Conservation (phyloP, 805 yeast genomes). For the Starmerella floricola region DNA sequence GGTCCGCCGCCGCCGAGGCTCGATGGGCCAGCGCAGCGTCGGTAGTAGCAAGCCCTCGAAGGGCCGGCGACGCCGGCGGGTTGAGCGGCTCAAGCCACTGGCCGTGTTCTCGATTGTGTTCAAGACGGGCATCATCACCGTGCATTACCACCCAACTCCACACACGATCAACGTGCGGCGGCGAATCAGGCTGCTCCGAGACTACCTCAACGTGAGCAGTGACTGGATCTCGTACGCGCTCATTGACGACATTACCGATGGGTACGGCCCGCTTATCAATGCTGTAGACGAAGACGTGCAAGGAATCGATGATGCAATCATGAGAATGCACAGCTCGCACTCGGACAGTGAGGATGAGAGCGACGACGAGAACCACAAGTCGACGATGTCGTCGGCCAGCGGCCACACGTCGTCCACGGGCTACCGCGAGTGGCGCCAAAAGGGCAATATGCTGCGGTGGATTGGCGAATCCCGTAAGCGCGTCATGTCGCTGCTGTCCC, state of each 20-base stretch:
- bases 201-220: conserved; percentile 77
- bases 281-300: conserved; percentile 90
- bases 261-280: conserved; percentile 92
- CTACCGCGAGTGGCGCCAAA: conserved; percentile 67
- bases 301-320: conserved; percentile 82
- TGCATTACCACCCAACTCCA: conserved; percentile 89
- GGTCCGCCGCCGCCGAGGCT: conserved; percentile 12
- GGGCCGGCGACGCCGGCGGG: conserved; percentile 24
- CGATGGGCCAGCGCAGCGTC: conserved; percentile 14
- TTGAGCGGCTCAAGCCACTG: conserved; percentile 62
- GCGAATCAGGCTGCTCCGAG: conserved; percentile 75
- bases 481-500: conserved; percentile 78
- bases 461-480: conserved; percentile 92
- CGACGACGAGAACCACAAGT: conserved; percentile 26
- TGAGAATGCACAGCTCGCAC: conserved; percentile 68
- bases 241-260: conserved; percentile 94
- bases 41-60: conserved; percentile 16
- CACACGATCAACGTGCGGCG: conserved; percentile 93
- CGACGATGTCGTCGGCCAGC: conserved; percentile 24
- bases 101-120: conserved; percentile 90
- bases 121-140: conserved; percentile 78
- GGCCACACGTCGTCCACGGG: conserved; percentile 29
- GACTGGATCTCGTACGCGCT: conserved; percentile 97
- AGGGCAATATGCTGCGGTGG: conserved; percentile 88
- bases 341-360: conserved; percentile 34